Evolutionary conservation across 2,329 filamentous ascomycete species (phyloP).

Genomic region (Emergomyces orientalis): DNA sequence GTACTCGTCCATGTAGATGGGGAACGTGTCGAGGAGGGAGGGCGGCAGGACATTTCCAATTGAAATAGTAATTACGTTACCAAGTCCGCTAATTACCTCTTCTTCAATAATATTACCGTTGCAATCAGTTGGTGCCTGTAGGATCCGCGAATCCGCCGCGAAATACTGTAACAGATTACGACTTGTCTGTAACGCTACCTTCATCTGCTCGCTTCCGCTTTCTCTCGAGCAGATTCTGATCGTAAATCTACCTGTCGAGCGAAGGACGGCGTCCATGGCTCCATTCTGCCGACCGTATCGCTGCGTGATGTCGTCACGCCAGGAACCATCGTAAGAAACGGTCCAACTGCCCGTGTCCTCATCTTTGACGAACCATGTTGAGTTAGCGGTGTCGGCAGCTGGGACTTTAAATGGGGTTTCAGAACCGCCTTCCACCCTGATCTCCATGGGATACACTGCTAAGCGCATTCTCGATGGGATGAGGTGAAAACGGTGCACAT

Average conservation of each 20-base stretch:
- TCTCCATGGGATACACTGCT: slow-evolving; percentile 11
- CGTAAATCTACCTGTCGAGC: slow-evolving; percentile 38
- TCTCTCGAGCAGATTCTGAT: slow-evolving; percentile 19
- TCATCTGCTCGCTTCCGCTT: slow-evolving; percentile 16
- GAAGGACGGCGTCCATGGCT: slow-evolving; percentile 45
- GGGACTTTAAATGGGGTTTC: slow-evolving; percentile 15
- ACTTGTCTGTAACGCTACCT: slow-evolving; percentile 45
- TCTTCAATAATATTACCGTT: slow-evolving; percentile 13
- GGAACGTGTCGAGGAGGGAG: slow-evolving; percentile 18
- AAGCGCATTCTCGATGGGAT: slow-evolving; percentile 7
- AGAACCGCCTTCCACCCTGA: slow-evolving; percentile 17
- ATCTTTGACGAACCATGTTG: slow-evolving; percentile 22
- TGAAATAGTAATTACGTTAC: slow-evolving; percentile 39
- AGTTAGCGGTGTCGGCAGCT: slow-evolving; percentile 1
- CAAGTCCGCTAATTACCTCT: slow-evolving; percentile 16
- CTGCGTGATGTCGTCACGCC: slow-evolving; percentile 20
- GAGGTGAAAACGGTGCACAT: slow-evolving; percentile 37
- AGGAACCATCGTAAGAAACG: slow-evolving; percentile 17
- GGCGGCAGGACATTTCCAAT: slow-evolving; percentile 18
- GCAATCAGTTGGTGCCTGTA: slow-evolving; percentile 9
- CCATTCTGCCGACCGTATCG: slow-evolving; percentile 44
- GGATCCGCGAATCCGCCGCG: slow-evolving; percentile 42
- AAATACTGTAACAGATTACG: slow-evolving; percentile 52
- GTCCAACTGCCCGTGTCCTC: slow-evolving; percentile 17
- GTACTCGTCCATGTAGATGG: slow-evolving; percentile 21